Percentiles rank a stretch among this genome's conserved stretches.
These are phyloP conservation scores for Aspergillus tamarii DNA, from an alignment of 2,329 filamentous ascomycete genomes.

Conservation along the genomic window DNA sequence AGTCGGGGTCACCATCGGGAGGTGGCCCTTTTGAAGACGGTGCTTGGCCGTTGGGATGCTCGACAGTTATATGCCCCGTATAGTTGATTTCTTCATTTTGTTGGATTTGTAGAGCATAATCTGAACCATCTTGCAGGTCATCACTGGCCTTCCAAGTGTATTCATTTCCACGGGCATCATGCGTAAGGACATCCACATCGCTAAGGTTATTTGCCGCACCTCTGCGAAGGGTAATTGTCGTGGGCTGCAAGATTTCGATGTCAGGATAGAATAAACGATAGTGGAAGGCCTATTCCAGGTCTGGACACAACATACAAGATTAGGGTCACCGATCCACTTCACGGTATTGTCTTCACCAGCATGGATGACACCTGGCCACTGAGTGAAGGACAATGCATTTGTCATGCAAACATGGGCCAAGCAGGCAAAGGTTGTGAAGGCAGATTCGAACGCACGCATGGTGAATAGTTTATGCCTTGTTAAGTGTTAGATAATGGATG, in stretches of 20 bases:
- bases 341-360: conserved; percentile 55
- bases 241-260: conserved; percentile 39
- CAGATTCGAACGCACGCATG: conserved; percentile 56
- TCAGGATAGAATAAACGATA: not conserved
- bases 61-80: conserved; percentile 54
- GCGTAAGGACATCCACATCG: conserved; percentile 54
- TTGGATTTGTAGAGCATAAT: conserved; percentile 64
- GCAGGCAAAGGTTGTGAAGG: conserved; percentile 50
- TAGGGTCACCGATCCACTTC: conserved; percentile 51
- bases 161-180: conserved; percentile 47
- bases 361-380: conserved; percentile 51
- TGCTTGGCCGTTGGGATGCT: conserved; percentile 32
- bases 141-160: conserved; percentile 56
- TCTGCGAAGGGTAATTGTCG: conserved; percentile 60
- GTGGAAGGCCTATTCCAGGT: not conserved
- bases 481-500: not conserved
- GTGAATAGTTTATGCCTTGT: conserved; percentile 21
- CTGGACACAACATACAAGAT: conserved; percentile 29
- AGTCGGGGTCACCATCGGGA: conserved; percentile 6
- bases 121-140: conserved; percentile 45
- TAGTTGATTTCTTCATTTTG: conserved; percentile 60
- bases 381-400: conserved; percentile 56
- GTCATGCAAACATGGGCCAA: conserved; percentile 51
- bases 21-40: conserved; percentile 13
- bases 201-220: conserved; percentile 55